Evolutionary conservation across 208 protist species (phyloP), one percentile per base, ranked within the genome.

Genomic region (Acanthamoeba rhysodes): DNA sequence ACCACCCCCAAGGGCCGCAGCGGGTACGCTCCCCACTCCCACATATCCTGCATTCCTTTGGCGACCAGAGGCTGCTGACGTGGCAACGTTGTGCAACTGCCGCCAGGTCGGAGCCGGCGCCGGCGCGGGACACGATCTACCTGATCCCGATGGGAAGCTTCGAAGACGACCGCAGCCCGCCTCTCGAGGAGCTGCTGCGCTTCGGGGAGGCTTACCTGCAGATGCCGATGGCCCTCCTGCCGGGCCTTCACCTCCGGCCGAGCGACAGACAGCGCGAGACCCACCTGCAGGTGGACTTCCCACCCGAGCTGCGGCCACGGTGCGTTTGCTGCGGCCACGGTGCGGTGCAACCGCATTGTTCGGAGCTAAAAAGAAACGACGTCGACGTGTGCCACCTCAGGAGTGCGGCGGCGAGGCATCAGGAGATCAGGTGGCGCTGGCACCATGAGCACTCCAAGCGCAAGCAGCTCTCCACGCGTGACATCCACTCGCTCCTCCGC

Each of bases 141-240:
- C 37, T 85, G 27, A 53, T 85, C 48, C 76, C 76, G 7, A 24
- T 85, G 22, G 76, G 76, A 1, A 32, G n/a, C 24, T 85, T 85
- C 48, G 76, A 85, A 6, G 76, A 62, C 10, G 76, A 85, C 5
- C 37, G 29, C 20, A 85, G 76, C 29, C 76, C 76, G 14, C 45
- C 41, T 24, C 45, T 85, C 22, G 76, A 85, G 22, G 41, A 85
- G 27, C 76, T 85, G 34, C 76, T 22, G 76, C 76, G 76, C 27
- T 85, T 85, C 29, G 76, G 76, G 20, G 76, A 85, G 29, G 76
- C 76, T 45, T 85, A 85, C 48, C 76, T 85, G 16, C 41, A 32
- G 14, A 85, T 85, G 76, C 8, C 16, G 76, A 32, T 85, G 76
- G 76, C 20, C 8, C 20, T 57, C 27, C 76, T 85, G 48, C 76